Evolutionary conservation across 2,329 filamentous ascomycete species (phyloP).

Genomic region (Phialocephala subalpina): DNA sequence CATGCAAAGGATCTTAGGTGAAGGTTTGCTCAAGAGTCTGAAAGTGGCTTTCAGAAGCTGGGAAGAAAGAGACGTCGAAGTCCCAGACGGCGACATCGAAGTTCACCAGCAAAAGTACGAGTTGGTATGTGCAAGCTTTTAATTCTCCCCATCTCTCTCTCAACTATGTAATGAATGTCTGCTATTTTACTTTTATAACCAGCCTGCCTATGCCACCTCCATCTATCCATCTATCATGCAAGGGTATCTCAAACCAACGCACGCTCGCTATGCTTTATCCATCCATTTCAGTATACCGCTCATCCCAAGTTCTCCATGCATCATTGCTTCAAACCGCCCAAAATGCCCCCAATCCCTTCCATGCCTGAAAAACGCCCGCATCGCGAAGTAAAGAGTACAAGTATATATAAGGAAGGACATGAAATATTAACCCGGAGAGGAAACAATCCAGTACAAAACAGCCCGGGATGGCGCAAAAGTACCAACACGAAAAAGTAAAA

Average conservation of each 20-base stretch:
- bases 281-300: not conserved
- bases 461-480: not conserved
- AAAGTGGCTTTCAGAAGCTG: too few relatives aligned
- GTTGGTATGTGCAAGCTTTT: not conserved
- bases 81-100: too few relatives aligned
- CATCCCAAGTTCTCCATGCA: not conserved
- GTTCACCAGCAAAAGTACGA: too few relatives aligned
- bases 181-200: not conserved
- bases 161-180: not conserved
- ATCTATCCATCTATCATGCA: slow-evolving; percentile 10
- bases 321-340: not conserved
- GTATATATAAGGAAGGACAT: not conserved
- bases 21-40: too few relatives aligned
- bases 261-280: slow-evolving; percentile 5
- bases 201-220: not conserved
- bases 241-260: slow-evolving; percentile 12
- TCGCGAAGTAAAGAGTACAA: not conserved
- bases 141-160: not conserved
- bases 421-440: not conserved
- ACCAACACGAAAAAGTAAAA: not conserved
- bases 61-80: too few relatives aligned
- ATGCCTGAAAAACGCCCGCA: not conserved
- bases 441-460: not conserved
- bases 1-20: too few relatives aligned
- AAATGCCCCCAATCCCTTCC: not conserved